Percentiles rank a stretch among this genome's conserved stretches.
Conservation (phyloP, 2,329 filamentous ascomycete species). For the Chrysoporthe deuterocubensis region DNA sequence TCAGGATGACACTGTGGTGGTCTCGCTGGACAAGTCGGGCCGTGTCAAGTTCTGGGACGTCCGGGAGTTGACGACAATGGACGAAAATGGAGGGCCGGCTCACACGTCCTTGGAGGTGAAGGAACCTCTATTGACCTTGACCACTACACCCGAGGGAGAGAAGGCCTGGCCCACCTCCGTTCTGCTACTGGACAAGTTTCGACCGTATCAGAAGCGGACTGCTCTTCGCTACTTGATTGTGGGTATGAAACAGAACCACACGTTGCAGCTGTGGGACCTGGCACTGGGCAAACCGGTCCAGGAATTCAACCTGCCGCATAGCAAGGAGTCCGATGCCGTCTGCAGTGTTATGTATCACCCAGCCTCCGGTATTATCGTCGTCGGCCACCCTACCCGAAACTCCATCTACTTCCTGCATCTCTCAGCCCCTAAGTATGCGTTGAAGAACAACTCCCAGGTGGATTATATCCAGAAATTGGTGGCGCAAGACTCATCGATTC, state of each 20-base stretch:
- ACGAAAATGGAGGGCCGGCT: constrained; percentile 57
- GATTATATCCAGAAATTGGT: constrained; percentile 82
- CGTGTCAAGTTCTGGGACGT: constrained; percentile 99
- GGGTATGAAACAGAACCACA: constrained; percentile 98
- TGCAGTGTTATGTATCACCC: constrained; percentile 97
- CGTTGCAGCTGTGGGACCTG: constrained; percentile 97
- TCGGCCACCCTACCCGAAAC: constrained; percentile 95
- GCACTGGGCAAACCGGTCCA: constrained; percentile 94
- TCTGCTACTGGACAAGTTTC: constrained; percentile 92
- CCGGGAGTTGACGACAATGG: constrained; percentile 68
- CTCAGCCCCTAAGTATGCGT: constrained; percentile 89
- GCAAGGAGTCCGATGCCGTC: constrained; percentile 95
- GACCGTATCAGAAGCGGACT: constrained; percentile 86
- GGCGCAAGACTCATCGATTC: constrained; percentile 71
- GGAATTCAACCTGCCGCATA: constrained; percentile 94
- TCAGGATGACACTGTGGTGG: constrained; percentile 92
- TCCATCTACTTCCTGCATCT: constrained; percentile 97
- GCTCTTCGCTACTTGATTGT: constrained; percentile 95
- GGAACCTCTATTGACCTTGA: constrained; percentile 83
- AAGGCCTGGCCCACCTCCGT: constrained; percentile 98
- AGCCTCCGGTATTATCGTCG: constrained; percentile 86
- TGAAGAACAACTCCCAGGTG: constrained; percentile 83
- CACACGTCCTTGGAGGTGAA: constrained; percentile 74
- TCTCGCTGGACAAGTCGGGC: constrained; percentile 95
- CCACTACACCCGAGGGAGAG: constrained; percentile 83